Conservation (phyloP, 805 yeast species). For the Myxozyma monticola region DNA sequence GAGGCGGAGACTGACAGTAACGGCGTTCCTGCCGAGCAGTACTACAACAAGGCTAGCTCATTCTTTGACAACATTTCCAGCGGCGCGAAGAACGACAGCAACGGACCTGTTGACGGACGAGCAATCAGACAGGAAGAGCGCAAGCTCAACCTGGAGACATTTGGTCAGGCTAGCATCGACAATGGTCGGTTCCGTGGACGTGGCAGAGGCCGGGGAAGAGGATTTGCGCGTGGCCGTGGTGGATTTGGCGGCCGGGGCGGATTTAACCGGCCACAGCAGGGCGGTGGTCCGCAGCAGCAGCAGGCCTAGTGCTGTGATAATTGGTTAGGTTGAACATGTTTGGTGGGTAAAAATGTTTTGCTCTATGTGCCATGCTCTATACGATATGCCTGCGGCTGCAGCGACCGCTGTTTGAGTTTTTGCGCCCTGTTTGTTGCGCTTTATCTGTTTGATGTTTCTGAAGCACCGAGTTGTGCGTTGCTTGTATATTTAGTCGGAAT, state of each 20-base stretch:
- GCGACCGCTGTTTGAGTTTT: too few relatives aligned
- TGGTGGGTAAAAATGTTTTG: background rate
- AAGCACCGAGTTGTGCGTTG: too few relatives aligned
- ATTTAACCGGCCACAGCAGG: background rate
- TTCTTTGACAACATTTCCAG: constrained; percentile 86
- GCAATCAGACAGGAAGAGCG: constrained; percentile 75
- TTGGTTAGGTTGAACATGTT: background rate
- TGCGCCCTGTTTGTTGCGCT: too few relatives aligned
- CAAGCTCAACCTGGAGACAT: constrained; percentile 73
- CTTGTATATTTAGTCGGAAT: too few relatives aligned
- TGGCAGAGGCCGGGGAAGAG: constrained; percentile 53
- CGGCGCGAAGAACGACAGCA: constrained; percentile 45
- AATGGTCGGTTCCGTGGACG: constrained; percentile 49
- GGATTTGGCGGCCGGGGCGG: constrained; percentile 32
- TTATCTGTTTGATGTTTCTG: too few relatives aligned
- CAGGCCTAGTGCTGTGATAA: background rate
- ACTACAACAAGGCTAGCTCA: constrained; percentile 77
- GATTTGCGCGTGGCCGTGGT: constrained; percentile 41
- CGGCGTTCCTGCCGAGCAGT: constrained; percentile 35
- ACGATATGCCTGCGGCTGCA: too few relatives aligned
- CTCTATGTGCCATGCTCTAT: too few relatives aligned
- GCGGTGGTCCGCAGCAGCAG: constrained; percentile 1
- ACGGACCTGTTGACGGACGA: constrained; percentile 45
- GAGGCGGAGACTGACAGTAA: constrained; percentile 33
- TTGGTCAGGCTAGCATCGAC: constrained; percentile 65